Conservation (phyloP, 495 filamentous ascomycete genomes). For the Chaetomium fimeti region DNA sequence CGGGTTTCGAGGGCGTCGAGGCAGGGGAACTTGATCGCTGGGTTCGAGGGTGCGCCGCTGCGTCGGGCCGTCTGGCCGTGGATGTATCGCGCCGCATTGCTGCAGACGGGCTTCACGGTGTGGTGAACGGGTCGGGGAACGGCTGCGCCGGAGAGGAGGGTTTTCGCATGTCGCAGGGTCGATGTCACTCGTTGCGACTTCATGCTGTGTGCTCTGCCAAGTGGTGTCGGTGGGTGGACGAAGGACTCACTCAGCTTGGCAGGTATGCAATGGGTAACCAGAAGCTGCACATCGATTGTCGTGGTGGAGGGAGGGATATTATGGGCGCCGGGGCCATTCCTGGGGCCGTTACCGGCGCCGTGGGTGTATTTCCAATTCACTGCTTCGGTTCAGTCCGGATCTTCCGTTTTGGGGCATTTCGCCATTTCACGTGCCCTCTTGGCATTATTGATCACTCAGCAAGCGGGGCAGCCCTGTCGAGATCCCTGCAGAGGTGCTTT, state of each 20-base stretch:
- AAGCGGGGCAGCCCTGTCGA: neutral
- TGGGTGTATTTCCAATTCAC: slow-evolving; percentile 11
- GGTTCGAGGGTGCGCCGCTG: slow-evolving; percentile 66
- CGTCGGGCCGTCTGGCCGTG: slow-evolving; percentile 38
- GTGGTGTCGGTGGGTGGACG: neutral
- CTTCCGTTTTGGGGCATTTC: slow-evolving; percentile 19
- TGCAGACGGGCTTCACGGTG: neutral
- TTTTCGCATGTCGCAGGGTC: slow-evolving; percentile 22
- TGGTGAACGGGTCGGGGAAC: neutral
- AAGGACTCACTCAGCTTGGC: no score
- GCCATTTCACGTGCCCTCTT: slow-evolving; percentile 39
- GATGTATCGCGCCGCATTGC: slow-evolving; percentile 28
- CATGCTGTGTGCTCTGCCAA: slow-evolving; percentile 22
- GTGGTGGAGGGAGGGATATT: neutral
- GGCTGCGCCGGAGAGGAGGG: slow-evolving; percentile 8
- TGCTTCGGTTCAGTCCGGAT: neutral
- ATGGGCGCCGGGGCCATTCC: slow-evolving; percentile 1
- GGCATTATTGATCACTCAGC: neutral
- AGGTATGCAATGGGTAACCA: neutral
- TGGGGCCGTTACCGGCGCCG: slow-evolving; percentile 24
- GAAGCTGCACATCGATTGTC: neutral
- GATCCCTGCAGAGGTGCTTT: neutral
- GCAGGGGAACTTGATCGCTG: slow-evolving; percentile 91
- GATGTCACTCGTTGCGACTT: slow-evolving; percentile 22
- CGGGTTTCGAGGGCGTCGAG: slow-evolving; percentile 86